These are phyloP conservation scores for Solanum bulbocastanum DNA, from an alignment of 257 asterid species.

Conservation along the genomic window DNA sequence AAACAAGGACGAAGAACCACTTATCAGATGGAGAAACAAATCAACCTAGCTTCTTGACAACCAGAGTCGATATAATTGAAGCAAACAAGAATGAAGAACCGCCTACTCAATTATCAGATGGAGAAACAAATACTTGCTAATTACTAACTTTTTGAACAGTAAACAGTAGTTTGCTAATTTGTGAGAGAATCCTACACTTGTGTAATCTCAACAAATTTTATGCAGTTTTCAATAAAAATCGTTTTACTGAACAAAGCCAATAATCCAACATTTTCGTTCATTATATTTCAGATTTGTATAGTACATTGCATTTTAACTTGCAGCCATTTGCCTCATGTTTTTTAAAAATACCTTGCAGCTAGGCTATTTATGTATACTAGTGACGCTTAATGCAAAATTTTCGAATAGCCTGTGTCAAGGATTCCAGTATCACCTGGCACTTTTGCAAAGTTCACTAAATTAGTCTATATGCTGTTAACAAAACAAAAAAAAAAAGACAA, in stretches of 20 bases:
- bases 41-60: neutral
- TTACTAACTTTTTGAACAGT: neutral
- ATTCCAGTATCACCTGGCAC: neutral
- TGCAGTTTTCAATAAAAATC: too few species aligned
- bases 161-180: neutral
- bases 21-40: conserved; percentile 4
- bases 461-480: neutral
- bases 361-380: neutral
- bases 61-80: neutral
- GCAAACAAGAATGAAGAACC: conserved; percentile 17
- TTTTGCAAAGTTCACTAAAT: neutral
- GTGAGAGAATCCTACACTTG: too few species aligned
- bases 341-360: neutral
- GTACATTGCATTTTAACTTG: too few species aligned
- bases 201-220: too few species aligned
- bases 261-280: too few species aligned
- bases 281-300: too few species aligned
- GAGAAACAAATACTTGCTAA: neutral
- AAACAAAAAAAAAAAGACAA: neutral
- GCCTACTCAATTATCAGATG: conserved; percentile 14
- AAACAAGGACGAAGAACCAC: conserved; percentile 14
- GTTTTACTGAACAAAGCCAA: too few species aligned
- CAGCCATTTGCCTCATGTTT: too few species aligned
- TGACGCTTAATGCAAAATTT: neutral
- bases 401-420: neutral